Evolutionary conservation across 176 grass and related monocot genomes (phyloP).

Genomic region (Oryza australiensis): DNA sequence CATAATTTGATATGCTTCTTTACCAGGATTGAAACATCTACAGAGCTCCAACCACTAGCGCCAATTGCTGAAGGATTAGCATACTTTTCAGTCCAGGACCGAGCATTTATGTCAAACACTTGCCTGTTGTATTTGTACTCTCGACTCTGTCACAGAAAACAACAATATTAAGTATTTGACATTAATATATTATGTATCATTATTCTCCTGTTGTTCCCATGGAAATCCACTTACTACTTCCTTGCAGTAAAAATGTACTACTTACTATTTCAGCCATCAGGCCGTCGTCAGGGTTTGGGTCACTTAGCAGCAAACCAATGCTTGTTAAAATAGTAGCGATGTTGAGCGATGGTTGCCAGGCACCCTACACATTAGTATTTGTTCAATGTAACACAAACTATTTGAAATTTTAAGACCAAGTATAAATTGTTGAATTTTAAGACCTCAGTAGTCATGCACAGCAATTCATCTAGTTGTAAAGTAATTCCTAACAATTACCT

Average conservation of each 20-base stretch:
- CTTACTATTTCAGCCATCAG: constrained; percentile 94
- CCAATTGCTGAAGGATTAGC: constrained; percentile 55
- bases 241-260: constrained; percentile 26
- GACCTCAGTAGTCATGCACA: neutral
- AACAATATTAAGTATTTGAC: constrained; percentile 1
- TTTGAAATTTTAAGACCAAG: constrained; percentile 27
- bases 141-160: constrained; percentile 56
- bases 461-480: constrained; percentile 1
- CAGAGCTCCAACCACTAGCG: constrained; percentile 39
- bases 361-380: constrained; percentile 49
- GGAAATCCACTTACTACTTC: constrained; percentile 52
- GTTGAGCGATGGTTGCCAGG: constrained; percentile 90
- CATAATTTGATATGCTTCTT: neutral
- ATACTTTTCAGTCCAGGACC: constrained; percentile 72
- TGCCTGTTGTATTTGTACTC: constrained; percentile 86
- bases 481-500: constrained; percentile 45
- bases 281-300: constrained; percentile 84
- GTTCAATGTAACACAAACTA: constrained; percentile 22
- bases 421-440: neutral
- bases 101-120: constrained; percentile 75
- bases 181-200: neutral
- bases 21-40: constrained; percentile 40
- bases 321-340: constrained; percentile 79
- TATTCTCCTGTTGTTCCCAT: neutral
- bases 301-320: constrained; percentile 72